Evolutionary conservation across 2,329 filamentous ascomycete genomes (phyloP).

Genomic region (Apiospora phragmitis): DNA sequence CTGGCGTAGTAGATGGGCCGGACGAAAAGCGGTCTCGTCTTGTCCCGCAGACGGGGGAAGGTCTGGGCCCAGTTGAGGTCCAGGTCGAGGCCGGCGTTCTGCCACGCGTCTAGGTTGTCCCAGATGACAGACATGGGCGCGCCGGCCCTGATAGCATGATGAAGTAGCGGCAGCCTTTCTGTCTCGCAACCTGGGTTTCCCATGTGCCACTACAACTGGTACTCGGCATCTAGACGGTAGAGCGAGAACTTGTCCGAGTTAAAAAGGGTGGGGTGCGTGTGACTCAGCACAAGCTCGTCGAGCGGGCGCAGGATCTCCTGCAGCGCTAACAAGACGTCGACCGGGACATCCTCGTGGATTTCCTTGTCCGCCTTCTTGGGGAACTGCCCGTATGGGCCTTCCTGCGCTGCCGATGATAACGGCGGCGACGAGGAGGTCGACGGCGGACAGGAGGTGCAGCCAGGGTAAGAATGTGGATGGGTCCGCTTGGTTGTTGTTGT

Average conservation of each 20-base stretch:
- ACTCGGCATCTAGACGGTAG: background rate
- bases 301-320: background rate
- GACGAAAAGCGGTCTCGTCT: background rate
- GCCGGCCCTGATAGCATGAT: background rate
- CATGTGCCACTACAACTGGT: background rate
- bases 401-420: background rate
- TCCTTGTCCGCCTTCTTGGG: background rate
- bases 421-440: too few relatives aligned
- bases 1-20: background rate
- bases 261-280: background rate
- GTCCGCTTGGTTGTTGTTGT: too few relatives aligned
- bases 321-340: background rate
- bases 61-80: background rate
- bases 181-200: background rate
- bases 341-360: background rate
- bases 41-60: background rate
- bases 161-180: background rate
- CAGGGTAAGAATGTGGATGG: too few relatives aligned
- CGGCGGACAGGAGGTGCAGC: too few relatives aligned
- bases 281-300: background rate
- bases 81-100: background rate
- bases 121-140: background rate
- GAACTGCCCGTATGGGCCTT: background rate
- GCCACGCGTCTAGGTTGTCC: background rate
- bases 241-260: background rate